phyloP scores from a whole-genome alignment of 1,284 basidiomycete genomes.

The Pisolithus thermaeus region DNA sequence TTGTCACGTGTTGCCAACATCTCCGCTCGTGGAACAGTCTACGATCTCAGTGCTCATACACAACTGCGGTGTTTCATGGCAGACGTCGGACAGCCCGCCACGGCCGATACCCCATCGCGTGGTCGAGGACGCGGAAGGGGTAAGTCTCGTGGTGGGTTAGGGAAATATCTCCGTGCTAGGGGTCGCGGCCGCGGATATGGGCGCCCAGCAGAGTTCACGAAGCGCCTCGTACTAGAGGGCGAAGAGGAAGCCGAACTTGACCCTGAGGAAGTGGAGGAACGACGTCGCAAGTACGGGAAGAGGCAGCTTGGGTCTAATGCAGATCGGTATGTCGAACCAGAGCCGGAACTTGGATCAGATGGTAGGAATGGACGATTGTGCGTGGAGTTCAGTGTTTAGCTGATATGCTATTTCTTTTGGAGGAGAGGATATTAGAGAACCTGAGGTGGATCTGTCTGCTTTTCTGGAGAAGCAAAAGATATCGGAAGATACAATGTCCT shows the following conservation, averaged over 20 bases:
- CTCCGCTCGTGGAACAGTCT: not conserved
- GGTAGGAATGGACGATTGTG: slow-evolving; percentile 30
- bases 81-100: slow-evolving; percentile 10
- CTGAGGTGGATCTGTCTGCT: slow-evolving; percentile 63
- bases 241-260: slow-evolving; percentile 39
- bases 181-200: slow-evolving; percentile 54
- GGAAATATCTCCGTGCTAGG: slow-evolving; percentile 66
- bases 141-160: slow-evolving; percentile 60
- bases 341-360: slow-evolving; percentile 59
- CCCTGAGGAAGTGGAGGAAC: slow-evolving; percentile 45
- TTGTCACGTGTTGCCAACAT: not conserved
- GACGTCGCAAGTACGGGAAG: slow-evolving; percentile 44
- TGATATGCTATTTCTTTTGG: not conserved
- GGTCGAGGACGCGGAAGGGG: slow-evolving; percentile 42
- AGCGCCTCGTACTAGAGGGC: slow-evolving; percentile 54
- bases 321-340: slow-evolving; percentile 65
- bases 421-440: slow-evolving; percentile 66
- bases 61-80: slow-evolving; percentile 10
- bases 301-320: slow-evolving; percentile 61
- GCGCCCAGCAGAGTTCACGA: slow-evolving; percentile 56
- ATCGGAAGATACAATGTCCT: slow-evolving; percentile 26
- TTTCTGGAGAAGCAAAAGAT: slow-evolving; percentile 61
- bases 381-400: not conserved
- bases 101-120: slow-evolving; percentile 8
- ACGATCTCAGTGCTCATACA: not conserved